Evolutionary conservation across 768 basidiomycete genomes (phyloP).

Genomic region (Mycena rosella): DNA sequence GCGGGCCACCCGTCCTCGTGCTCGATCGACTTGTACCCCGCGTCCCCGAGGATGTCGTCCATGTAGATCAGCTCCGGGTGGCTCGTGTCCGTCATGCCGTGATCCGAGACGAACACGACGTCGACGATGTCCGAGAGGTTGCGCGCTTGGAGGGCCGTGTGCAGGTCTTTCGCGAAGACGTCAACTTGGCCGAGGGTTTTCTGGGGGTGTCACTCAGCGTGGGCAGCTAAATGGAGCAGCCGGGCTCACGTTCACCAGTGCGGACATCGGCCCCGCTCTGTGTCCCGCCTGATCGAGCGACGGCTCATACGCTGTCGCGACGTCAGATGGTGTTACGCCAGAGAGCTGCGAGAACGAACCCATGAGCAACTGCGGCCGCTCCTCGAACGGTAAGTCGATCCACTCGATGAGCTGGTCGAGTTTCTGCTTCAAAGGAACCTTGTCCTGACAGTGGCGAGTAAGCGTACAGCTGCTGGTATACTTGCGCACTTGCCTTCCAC

Average conservation of each 20-base stretch:
- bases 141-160: constrained; percentile 70
- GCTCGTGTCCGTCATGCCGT: constrained; percentile 94
- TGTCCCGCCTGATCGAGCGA: constrained; percentile 91
- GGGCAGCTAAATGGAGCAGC: constrained; percentile 7
- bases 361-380: constrained; percentile 83
- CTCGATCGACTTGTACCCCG: constrained; percentile 69
- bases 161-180: constrained; percentile 77
- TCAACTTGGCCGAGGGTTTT: constrained; percentile 78
- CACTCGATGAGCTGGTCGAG: constrained; percentile 83
- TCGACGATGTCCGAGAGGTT: constrained; percentile 89
- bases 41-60: constrained; percentile 82
- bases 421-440: constrained; percentile 76
- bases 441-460: constrained; percentile 55
- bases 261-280: constrained; percentile 74
- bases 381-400: constrained; percentile 81
- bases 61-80: constrained; percentile 81
- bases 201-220: constrained; percentile 47
- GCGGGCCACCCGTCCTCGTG: constrained; percentile 93
- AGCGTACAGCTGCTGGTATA: neutral
- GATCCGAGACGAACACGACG: constrained; percentile 90
- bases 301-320: constrained; percentile 79
- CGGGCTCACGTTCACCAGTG: constrained; percentile 73
- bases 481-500: constrained; percentile 67
- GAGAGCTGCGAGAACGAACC: constrained; percentile 63
- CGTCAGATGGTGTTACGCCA: too few relatives aligned